Evolutionary conservation across 1,284 basidiomycete genomes (phyloP), one percentile per base, ranked within the genome.

Genomic region (Fomitopsis pinicola): DNA sequence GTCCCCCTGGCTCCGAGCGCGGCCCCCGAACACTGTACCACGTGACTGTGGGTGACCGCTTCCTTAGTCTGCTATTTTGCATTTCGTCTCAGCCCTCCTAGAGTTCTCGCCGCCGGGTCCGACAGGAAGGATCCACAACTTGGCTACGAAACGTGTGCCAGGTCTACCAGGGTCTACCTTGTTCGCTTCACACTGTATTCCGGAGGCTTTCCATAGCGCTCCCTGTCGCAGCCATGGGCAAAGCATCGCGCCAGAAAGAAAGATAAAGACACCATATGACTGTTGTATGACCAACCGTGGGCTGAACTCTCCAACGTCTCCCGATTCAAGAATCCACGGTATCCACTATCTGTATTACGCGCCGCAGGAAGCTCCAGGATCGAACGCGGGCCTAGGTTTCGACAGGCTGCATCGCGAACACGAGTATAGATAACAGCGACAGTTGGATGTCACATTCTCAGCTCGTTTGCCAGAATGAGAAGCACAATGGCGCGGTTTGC

Each of bases 11-110:
- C 38, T 26, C 36, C 44, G 14, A 15, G 28, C 35, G 28, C 42
- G 42, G 42, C 38, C 60, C 57, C 57, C 56, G 30, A 50, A 4
- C 57, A 62, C 60, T 50, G 44, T 5, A n/a, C n/a, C 60, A 62
- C 60, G 60, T 62, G 60, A 38, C 45, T 56, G 52, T 42, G 58
- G 58, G n/a, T 48, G 35, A 19, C 15, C 44, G n/a, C n/a, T n/a
- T n/a, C n/a, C n/a, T n/a, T n/a, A n/a, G n/a, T n/a, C n/a, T 19
- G n/a, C 45, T 30, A 35, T 58, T 14, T 38, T 58, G 45, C 33
- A 36, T 4, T 35, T 12, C 30, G n/a, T 19, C 52, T 38, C n/a
- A 33, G n/a, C 44, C n/a, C n/a, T n/a, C n/a, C n/a, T n/a, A n/a
- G n/a, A 53, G 22, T n/a, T 26, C 28, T 10, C 22, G 45, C 45